Percentiles rank a stretch among this genome's conserved stretches.
Evolutionary conservation across 2,329 filamentous ascomycete species (phyloP).

Genomic region (Acephala macrosclerotiorum): DNA sequence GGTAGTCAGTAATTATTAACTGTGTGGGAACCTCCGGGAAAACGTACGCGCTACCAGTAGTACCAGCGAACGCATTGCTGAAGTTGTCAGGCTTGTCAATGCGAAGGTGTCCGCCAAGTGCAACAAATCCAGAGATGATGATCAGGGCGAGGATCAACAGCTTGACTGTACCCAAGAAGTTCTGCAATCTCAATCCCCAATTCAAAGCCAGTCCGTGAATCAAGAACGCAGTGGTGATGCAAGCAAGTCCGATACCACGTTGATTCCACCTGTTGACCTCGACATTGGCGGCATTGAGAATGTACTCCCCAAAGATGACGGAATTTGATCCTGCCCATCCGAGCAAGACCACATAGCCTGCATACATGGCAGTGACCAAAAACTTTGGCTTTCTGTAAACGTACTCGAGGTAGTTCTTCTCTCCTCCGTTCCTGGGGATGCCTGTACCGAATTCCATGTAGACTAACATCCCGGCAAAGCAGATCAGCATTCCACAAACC

Average conservation of each 20-base stretch:
- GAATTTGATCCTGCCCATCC: slow-evolving; percentile 73
- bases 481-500: slow-evolving; percentile 68
- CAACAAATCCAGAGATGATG: slow-evolving; percentile 65
- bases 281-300: slow-evolving; percentile 68
- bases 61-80: slow-evolving; percentile 68
- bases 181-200: slow-evolving; percentile 73
- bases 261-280: slow-evolving; percentile 73
- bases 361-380: slow-evolving; percentile 66
- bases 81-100: slow-evolving; percentile 70
- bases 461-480: slow-evolving; percentile 67
- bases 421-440: slow-evolving; percentile 69
- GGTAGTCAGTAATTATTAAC: background rate
- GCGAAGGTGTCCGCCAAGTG: slow-evolving; percentile 66
- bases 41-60: slow-evolving; percentile 64
- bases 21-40: background rate
- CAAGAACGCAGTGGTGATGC: slow-evolving; percentile 69
- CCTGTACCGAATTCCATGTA: slow-evolving; percentile 72
- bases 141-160: slow-evolving; percentile 71
- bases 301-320: slow-evolving; percentile 75
- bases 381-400: slow-evolving; percentile 68
- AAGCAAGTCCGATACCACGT: slow-evolving; percentile 70
- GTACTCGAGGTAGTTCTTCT: slow-evolving; percentile 73
- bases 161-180: slow-evolving; percentile 70
- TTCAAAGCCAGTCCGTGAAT: slow-evolving; percentile 70
- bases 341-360: slow-evolving; percentile 67